Base-by-base conservation (phyloP, 768 basidiomycete genomes). In the Amanita exitialis region DNA sequence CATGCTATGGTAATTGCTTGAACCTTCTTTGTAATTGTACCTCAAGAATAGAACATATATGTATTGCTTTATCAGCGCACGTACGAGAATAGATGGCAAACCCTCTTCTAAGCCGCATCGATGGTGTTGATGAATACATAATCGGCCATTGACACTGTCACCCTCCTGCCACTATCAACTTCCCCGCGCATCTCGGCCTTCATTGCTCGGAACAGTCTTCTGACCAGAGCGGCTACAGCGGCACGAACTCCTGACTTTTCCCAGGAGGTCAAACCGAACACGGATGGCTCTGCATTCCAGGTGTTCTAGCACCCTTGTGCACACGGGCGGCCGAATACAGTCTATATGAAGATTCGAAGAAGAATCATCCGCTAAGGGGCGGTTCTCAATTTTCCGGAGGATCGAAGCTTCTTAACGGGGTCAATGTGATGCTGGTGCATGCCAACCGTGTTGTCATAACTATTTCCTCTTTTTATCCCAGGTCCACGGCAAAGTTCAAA, bases 181-280 rank as follows among this genome's bases (percentile, higher is more conserved):
- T 43, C 50, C 42, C 50, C 50, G 50, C 43, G 42, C 34, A 51
- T 51, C 50, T 51, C 50, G 50, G 50, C 44, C 49, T 51, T 51
- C 49, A 51, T 51, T 51, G 49, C 27, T 51, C 50, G 43, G 50
- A 44, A 51, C 43, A 18, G 42, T 32, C 50, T 51, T 51, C 42
- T 51, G 42, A 51, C 50, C 43, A 30, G n/a, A n/a, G 43, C 50
- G 50, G 50, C 50, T 51, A 51, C 34, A 44, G 50, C 50, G 36
- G 42, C 39, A 36, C 28, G 27, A 44, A 18, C 50, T 51, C 42
- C 50, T 49, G 38, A 49, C 38, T 27, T 37, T 42, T 49, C 38
- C 37, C 49, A 49, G 49, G 49, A 41, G 20, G 49, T 15, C 25
- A 28, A 41, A 35, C 32, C 16, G 47, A 36, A 47, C 15, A 37